Percentiles rank a stretch among this genome's conserved stretches.
These are phyloP conservation scores for Blastomyces emzantsi DNA, from an alignment of 2,329 filamentous ascomycete species.

Conservation along the genomic window DNA sequence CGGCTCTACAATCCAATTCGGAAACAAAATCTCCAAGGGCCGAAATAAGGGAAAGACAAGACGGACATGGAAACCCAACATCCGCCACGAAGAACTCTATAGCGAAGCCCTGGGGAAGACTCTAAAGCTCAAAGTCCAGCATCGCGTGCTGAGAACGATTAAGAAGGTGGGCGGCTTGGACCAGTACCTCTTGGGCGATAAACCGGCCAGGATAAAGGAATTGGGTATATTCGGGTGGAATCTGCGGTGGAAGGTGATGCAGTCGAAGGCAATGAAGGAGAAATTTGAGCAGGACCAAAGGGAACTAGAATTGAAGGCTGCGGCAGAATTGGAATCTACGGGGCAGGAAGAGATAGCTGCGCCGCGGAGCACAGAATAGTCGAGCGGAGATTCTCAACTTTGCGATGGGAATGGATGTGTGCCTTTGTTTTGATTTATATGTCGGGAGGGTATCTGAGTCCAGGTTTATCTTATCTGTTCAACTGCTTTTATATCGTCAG, in stretches of 20 bases:
- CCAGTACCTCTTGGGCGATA: conserved; percentile 77
- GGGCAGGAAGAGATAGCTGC: conserved; percentile 21
- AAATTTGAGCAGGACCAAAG: conserved; percentile 57
- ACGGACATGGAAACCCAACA: conserved; percentile 43
- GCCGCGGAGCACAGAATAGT: conserved; percentile 19
- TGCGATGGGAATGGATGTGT: background rate
- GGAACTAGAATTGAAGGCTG: conserved; percentile 51
- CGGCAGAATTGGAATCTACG: conserved; percentile 38
- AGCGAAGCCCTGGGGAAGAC: conserved; percentile 37
- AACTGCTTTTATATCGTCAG: background rate
- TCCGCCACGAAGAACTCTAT: conserved; percentile 39
- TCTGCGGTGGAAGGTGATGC: conserved; percentile 82
- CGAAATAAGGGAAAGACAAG: conserved; percentile 42
- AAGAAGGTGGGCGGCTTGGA: conserved; percentile 83
- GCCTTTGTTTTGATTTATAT: background rate
- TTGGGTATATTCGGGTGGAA: conserved; percentile 86
- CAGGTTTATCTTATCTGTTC: background rate
- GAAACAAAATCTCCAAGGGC: conserved; percentile 44
- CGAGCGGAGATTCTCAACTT: conserved; percentile 10
- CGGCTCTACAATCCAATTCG: conserved; percentile 38
- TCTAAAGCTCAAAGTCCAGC: conserved; percentile 40
- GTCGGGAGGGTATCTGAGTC: background rate
- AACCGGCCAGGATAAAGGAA: conserved; percentile 68
- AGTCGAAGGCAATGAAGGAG: conserved; percentile 58
- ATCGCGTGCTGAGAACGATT: conserved; percentile 48